phyloP scores from a whole-genome alignment of 192 early-diverging fungal species.

The Chytriomyces sp. region DNA sequence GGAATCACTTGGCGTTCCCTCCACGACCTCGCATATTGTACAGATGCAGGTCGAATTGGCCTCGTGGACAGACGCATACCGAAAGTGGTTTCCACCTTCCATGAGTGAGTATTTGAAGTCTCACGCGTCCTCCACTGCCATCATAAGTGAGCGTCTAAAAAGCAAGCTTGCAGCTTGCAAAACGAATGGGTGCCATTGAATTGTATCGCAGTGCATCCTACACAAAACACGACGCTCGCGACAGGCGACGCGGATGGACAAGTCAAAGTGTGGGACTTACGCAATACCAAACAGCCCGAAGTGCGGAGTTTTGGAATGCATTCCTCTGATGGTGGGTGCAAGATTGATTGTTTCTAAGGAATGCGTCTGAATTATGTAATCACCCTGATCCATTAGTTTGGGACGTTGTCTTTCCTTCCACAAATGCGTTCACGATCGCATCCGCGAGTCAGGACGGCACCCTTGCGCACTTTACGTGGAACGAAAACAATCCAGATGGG shows the following conservation, averaged over 20 bases:
- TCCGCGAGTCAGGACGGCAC: conserved; percentile 17
- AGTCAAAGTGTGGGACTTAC: conserved; percentile 22
- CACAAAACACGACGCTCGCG: neutral
- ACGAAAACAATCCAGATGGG: conserved; percentile 8
- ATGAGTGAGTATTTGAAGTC: neutral
- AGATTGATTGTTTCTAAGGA: neutral
- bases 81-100: neutral
- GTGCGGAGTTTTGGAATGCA: neutral
- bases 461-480: conserved; percentile 1
- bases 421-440: conserved; percentile 33
- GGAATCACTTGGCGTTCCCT: neutral
- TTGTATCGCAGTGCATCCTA: conserved; percentile 14
- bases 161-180: neutral
- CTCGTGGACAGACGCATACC: neutral
- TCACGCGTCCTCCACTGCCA: too few relatives aligned
- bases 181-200: neutral
- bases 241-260: conserved; percentile 3
- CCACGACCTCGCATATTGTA: conserved; percentile 1
- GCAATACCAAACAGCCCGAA: neutral
- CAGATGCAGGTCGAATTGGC: conserved; percentile 10
- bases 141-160: too few relatives aligned
- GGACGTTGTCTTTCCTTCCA: conserved; percentile 12
- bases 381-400: too few relatives aligned
- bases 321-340: conserved; percentile 4
- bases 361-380: too few relatives aligned